phyloP scores from a whole-genome alignment of 2,329 filamentous ascomycete species.

The Verruconis gallopava region DNA sequence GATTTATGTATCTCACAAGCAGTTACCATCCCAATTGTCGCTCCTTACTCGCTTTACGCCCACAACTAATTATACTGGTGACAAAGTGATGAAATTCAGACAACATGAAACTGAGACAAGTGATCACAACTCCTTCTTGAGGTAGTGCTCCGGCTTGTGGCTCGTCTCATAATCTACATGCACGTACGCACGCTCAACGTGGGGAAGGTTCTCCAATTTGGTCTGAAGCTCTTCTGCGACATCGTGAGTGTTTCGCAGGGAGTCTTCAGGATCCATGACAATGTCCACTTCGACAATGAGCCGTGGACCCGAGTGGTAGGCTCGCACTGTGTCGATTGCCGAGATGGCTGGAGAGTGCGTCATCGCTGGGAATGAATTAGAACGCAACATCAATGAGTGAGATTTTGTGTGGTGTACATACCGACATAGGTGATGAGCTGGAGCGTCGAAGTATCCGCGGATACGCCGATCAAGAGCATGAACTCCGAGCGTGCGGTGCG shows the following conservation, averaged over 20 bases:
- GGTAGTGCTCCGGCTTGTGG: slow-evolving; percentile 76
- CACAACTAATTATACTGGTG: no score
- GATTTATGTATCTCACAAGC: no score
- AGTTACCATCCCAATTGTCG: no score
- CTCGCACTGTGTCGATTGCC: slow-evolving; percentile 88
- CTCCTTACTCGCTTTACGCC: no score
- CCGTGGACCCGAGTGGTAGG: slow-evolving; percentile 79
- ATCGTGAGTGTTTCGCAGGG: slow-evolving; percentile 73
- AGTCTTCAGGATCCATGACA: slow-evolving; percentile 70
- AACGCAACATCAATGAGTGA: neutral
- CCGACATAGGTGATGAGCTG: slow-evolving; percentile 94
- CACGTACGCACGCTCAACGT: slow-evolving; percentile 88
- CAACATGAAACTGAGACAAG: no score
- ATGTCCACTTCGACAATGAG: slow-evolving; percentile 93
- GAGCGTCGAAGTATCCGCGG: slow-evolving; percentile 71
- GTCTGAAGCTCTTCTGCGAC: slow-evolving; percentile 87
- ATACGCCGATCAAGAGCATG: slow-evolving; percentile 77
- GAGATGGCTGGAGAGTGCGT: slow-evolving; percentile 73
- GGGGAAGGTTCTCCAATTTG: slow-evolving; percentile 82
- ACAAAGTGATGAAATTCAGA: no score
- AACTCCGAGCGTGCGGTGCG: slow-evolving; percentile 82
- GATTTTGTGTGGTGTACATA: no score
- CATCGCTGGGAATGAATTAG: slow-evolving; percentile 45
- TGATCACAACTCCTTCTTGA: slow-evolving; percentile 48
- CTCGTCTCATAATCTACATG: slow-evolving; percentile 96